Base-by-base conservation (phyloP, 1,284 basidiomycete genomes). In the Tilletia indica region DNA sequence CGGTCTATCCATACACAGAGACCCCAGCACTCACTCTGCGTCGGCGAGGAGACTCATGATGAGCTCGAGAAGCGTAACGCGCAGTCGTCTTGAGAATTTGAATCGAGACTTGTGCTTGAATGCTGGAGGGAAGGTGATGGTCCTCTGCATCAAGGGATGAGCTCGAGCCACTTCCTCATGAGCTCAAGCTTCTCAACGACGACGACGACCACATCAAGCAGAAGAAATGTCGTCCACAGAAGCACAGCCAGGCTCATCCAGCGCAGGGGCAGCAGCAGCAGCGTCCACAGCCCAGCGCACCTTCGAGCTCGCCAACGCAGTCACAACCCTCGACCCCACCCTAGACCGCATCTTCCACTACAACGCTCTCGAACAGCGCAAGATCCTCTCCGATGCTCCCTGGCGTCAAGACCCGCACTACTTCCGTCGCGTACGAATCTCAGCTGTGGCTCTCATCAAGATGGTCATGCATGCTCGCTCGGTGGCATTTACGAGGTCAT, bases 391-490 rank as follows among this genome's bases (percentile, higher is more conserved):
- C 36, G 89, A 91, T 70, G 87, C 89, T 56, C 93, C 93, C 63
- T 99, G 97, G 96, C 88, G 88, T 72, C 89, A 89, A 76, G 95
- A 99, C 79, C 93, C 93, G 1, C 90, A 94, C 80, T 93, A 93
- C 87, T 98, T 98, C 87, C 93, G 93, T 82, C 89, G 90, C 70
- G 96, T 96, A 85, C 93, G 92, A 86, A 96, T 99, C 76, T 96
- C 93, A 0, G 94, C 94, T 0, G 90, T 96, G 39, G 94, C 96
- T 6, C 86, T 99, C 76, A 96, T 98, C 86, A 99, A 99, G 88
- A 99, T 99, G 96, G 96, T 94, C 69, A 98, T 97, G 81, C 96
- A 99, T 85, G 96, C 97, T 49, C 90, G 96, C 64, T 97, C 95
- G 5, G 96, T 68, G 96, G 97, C 2, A 91, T 92, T 70, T 93